Evolutionary conservation across 2,329 filamentous ascomycete genomes (phyloP), one percentile per base, ranked within the genome.

Genomic region (Fusarium acutatum): DNA sequence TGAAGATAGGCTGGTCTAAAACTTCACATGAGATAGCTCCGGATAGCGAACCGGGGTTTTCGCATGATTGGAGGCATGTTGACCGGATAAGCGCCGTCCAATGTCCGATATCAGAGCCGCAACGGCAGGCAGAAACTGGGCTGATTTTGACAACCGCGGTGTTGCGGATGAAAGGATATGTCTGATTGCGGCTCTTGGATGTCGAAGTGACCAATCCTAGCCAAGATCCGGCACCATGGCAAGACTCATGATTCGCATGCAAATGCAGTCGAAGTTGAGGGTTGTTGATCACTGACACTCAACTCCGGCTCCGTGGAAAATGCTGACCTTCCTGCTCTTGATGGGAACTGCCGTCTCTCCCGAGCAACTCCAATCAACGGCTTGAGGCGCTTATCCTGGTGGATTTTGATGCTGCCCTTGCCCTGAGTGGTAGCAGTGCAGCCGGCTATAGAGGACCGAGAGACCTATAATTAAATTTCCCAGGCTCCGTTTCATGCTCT

Each of bases 391-490:
- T 50, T 72, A 72, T 72, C 66, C 64, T 54, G 60, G 71, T 71
- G 70, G 74, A 70, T 64, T 53, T 64, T 40, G 43, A 68, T 64
- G 50, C 50, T 65, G 64, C 56, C 71, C 63, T 73, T 61, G 60
- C 50, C 60, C 64, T 63, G 56, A 63, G 52, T 46, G 26, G 46
- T 46, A 38, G n/a, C 30, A 63, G 35, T 40, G 30, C 41, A 67
- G 34, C 47, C 30, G 53, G 34, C 38, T 38, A 34, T 49, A 37
- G 40, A 54, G 54, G 43, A 68, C 35, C 35, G 30, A 32, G 37
- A 34, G 61, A 62, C 63, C 74, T 74, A 70, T 74, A 69, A 67
- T 78, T 78, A 77, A 77, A 71, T 71, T 74, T 61, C 67, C 60
- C 62, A 68, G 34, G 64, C 64, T 71, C 75, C 72, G 56, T 76